A percentile compares a stretch with the other conserved stretches of the same genome.
These are phyloP conservation scores for Gamarada debralockiae DNA, from an alignment of 495 filamentous ascomycete species.

Conservation along the genomic window DNA sequence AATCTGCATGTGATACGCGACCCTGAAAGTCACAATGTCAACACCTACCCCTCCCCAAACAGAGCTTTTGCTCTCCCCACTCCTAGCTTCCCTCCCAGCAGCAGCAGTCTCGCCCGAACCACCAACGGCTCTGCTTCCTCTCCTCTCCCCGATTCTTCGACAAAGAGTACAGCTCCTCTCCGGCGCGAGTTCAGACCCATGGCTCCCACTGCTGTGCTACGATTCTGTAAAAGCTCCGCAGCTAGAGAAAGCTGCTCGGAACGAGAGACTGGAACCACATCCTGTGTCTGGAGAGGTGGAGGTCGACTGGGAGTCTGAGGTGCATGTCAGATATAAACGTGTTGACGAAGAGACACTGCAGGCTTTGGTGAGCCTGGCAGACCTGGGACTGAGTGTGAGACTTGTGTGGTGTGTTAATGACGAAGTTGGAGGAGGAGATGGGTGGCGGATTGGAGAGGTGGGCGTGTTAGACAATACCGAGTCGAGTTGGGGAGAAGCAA, in stretches of 20 bases:
- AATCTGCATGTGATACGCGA: conserved; percentile 17
- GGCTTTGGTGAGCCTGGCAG: conserved; percentile 51
- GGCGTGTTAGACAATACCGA: conserved; percentile 40
- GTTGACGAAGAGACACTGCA: conserved; percentile 87
- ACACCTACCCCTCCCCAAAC: background rate
- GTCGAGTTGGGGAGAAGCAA: conserved; percentile 27
- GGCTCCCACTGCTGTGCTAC: conserved; percentile 91
- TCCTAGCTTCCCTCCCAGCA: conserved; percentile 83
- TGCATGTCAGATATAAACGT: conserved; percentile 64
- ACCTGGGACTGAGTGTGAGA: conserved; percentile 49
- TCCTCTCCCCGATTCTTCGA: conserved; percentile 86
- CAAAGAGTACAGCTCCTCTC: conserved; percentile 75
- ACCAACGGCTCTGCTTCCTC: conserved; percentile 70
- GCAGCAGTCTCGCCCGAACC: conserved; percentile 76
- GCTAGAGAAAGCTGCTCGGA: conserved; percentile 61
- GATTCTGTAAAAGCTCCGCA: conserved; percentile 61
- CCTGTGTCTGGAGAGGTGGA: conserved; percentile 93
- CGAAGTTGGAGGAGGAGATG: conserved; percentile 59
- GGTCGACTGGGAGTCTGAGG: conserved; percentile 54
- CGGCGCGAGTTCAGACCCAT: conserved; percentile 64
- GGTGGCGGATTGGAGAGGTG: conserved; percentile 84
- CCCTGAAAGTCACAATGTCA: background rate
- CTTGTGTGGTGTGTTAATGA: conserved; percentile 56
- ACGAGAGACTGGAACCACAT: conserved; percentile 75
- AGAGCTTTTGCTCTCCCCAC: conserved; percentile 61